Evolutionary conservation across 73 alveolate genomes (phyloP), one percentile per base, ranked within the genome.

Genomic region (Uronychia setigera): DNA sequence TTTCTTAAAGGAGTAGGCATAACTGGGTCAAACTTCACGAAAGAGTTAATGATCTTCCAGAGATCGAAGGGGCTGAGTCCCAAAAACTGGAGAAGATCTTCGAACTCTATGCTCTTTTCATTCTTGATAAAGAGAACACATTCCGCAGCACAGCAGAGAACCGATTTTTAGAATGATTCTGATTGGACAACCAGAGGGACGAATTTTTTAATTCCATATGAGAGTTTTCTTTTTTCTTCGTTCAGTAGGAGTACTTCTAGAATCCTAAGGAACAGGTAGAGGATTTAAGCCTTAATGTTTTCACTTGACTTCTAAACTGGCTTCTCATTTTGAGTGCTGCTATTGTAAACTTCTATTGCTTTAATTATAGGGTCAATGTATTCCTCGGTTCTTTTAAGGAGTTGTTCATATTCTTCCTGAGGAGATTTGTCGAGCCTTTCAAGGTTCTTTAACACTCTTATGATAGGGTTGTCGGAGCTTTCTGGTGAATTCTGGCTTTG

Each of bases 21-120:
- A 58, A 76, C 77, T 1, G 81, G 84, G 78, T 92, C 97, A 67
- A 92, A 92, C 31, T 90, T 90, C 31, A 89, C 35, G 85, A 92
- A 92, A 31, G 92, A 79, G 76, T 88, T 89, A 28, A 92, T 74
- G 32, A 92, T 35, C 67, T 87, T 83, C 97, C 97, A 92, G 80
- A 84, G 83, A 75, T 92, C 97, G 67, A 88, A 89, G 1, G 86
- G 88, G 26, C 91, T n/a, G 59, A 88, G n/a, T 25, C 85, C 35
- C 29, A 85, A 32, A 34, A 89, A 46, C 30, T 87, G 81, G 26
- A 92, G 91, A 0, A 89, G 35, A 57, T 89, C 90, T 0, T 32
- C 33, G 1, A 90, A 57, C 29, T 33, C 26, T 26, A 90, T 78
- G 9, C 67, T 19, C 34, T 57, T 46, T 0, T 84, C 84, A 82